Base-by-base conservation (phyloP, 192 early-diverging fungal genomes). In the Coemansia sp. region DNA sequence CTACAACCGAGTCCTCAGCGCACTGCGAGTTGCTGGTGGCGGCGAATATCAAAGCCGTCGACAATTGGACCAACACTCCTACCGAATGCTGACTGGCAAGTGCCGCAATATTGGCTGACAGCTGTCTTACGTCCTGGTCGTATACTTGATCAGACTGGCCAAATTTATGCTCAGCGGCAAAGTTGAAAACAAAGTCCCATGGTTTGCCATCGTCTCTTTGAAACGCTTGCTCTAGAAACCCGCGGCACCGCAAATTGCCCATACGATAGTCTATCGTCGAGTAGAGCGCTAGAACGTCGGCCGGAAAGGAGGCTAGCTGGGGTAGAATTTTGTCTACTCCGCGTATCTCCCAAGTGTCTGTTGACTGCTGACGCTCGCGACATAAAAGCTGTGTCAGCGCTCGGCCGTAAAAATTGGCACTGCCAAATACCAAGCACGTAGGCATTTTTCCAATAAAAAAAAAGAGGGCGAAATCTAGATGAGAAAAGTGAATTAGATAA, bases 151-250 rank as follows among this genome's bases (percentile, higher is more conserved):
- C 84, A 0, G 89, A 76, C 71, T 94, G 94, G 0, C 92, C 93
- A 82, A 95, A 98, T 70, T 96, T 97, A 58, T 89, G 93, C 75
- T 98, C 96, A 18, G 89, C 89, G n/a, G 95, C 96, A 70, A 93
- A 86, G 80, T 98, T 95, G 82, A 98, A 88, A 12, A 98, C 96
- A 71, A 91, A 94, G 82, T 98, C 96, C 81, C 90, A 98, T 37
- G 81, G 68, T 2, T 71, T 71, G 4, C 86, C 88, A 67, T 93
- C 89, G 30, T 87, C 84, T 37, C 84, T 79, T 16, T 84, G 84
- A 76, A 93, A 96, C 27, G 86, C 88, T 64, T 88, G 87, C 66
- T 88, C 88, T 18, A 91, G 62, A 37, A 82, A 77, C 27, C 50
- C 71, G 0, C 20, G 13, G 71, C 69, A 67, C 40, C 72, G 74